Conservation (phyloP, 768 basidiomycete species). For the Pleurotus eryngii region DNA sequence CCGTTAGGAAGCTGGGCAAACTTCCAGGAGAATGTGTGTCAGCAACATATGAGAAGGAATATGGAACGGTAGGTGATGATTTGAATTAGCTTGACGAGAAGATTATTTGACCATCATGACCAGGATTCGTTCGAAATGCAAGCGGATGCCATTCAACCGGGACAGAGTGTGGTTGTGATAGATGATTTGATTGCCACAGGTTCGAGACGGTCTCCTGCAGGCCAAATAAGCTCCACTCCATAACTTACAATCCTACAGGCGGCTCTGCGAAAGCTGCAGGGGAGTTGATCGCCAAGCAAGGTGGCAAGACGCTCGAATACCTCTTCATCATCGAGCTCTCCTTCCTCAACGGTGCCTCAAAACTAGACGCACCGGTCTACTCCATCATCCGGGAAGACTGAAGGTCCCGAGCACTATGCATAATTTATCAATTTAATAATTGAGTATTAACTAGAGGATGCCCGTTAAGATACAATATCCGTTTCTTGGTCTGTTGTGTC, state of each 20-base stretch:
- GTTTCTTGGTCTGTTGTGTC: conserved; percentile 27
- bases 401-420: conserved; percentile 31
- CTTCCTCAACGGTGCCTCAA: conserved; percentile 70
- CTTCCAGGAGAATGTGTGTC: conserved; percentile 83
- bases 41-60: conserved; percentile 87
- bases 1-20: conserved; percentile 92
- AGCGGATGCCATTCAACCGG: conserved; percentile 73
- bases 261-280: conserved; percentile 94
- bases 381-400: conserved; percentile 78
- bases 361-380: conserved; percentile 86
- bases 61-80: conserved; percentile 65
- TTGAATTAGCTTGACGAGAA: neutral
- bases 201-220: conserved; percentile 29
- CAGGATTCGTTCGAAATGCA: conserved; percentile 98
- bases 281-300: conserved; percentile 77
- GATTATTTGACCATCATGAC: neutral
- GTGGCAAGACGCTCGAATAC: conserved; percentile 87
- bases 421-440: conserved; percentile 46
- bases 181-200: conserved; percentile 98
- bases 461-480: conserved; percentile 73
- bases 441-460: conserved; percentile 75
- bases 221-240: too few relatives aligned
- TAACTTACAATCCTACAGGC: conserved; percentile 38
- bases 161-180: conserved; percentile 81
- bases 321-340: conserved; percentile 87